These are phyloP conservation scores for Sporothrix phasma DNA, from an alignment of 2,329 filamentous ascomycete genomes.

Conservation along the genomic window DNA sequence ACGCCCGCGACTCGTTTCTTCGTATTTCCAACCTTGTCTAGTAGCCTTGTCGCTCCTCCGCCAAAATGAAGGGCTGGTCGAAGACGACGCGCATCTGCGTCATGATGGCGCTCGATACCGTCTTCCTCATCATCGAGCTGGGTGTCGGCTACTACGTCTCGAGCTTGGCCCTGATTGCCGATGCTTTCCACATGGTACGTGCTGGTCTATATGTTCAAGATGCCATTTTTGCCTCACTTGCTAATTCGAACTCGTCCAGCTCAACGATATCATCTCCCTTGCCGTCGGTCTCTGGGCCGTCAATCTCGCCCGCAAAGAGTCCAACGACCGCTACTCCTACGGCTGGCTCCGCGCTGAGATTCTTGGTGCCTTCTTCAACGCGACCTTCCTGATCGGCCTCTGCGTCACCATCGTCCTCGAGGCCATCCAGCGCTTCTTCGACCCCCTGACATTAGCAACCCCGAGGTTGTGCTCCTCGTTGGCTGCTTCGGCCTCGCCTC, in stretches of 20 bases:
- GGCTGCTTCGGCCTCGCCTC: slow-evolving; percentile 77
- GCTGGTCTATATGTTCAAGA: slow-evolving; percentile 14
- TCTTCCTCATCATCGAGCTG: slow-evolving; percentile 86
- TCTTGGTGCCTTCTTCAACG: slow-evolving; percentile 90
- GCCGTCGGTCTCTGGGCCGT: slow-evolving; percentile 93
- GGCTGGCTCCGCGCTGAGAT: slow-evolving; percentile 98
- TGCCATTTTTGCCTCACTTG: background rate
- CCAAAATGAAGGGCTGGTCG: slow-evolving; percentile 55
- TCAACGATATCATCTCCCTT: slow-evolving; percentile 95
- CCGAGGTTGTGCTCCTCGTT: slow-evolving; percentile 79
- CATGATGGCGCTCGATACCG: slow-evolving; percentile 79
- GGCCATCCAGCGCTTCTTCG: slow-evolving; percentile 81
- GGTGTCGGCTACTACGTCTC: slow-evolving; percentile 76
- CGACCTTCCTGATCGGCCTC: slow-evolving; percentile 91
- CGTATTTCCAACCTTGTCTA: background rate
- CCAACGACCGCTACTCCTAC: slow-evolving; percentile 89
- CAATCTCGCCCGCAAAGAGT: slow-evolving; percentile 71
- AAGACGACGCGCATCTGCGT: slow-evolving; percentile 88
- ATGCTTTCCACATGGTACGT: slow-evolving; percentile 93
- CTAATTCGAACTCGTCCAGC: slow-evolving; percentile 36
- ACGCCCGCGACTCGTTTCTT: background rate
- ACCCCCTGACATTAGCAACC: slow-evolving; percentile 83
- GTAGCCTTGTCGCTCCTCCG: background rate
- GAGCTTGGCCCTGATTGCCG: slow-evolving; percentile 86
- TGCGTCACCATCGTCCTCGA: slow-evolving; percentile 96